A percentile compares a stretch with the other conserved stretches of the same genome.
Conservation (phyloP, 179 eudicot species). For the Beta lomatogona region DNA sequence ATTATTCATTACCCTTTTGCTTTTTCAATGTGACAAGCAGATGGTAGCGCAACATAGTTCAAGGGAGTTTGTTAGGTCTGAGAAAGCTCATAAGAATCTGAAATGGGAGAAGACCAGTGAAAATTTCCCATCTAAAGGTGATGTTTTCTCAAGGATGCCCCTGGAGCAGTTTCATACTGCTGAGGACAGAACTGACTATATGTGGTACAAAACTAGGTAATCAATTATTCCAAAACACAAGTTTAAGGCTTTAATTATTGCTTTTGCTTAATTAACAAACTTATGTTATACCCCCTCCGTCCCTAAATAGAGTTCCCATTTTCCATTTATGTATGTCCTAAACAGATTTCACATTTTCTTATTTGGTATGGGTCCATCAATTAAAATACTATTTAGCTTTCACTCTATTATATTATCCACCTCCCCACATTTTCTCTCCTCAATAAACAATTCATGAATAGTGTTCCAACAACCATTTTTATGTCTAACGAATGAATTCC, state of each 20-base stretch:
- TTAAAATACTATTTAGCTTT: too few relatives aligned
- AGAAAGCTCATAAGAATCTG: constrained; percentile 37
- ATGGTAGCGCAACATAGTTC: constrained; percentile 73
- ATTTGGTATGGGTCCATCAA: too few relatives aligned
- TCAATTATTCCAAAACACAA: too few relatives aligned
- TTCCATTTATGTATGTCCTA: too few relatives aligned
- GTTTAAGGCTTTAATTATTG: neutral
- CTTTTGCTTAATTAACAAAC: neutral
- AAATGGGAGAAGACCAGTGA: constrained; percentile 69
- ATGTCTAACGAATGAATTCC: neutral
- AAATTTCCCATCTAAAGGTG: constrained; percentile 37
- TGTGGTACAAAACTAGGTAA: constrained; percentile 91
- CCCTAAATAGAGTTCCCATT: too few relatives aligned
- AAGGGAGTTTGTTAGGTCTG: constrained; percentile 53
- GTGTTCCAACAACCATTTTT: too few relatives aligned
- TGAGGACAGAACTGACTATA: constrained; percentile 74
- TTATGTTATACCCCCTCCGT: neutral
- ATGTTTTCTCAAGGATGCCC: constrained; percentile 34
- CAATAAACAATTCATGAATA: too few relatives aligned
- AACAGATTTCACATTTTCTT: too few relatives aligned
- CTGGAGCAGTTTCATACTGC: constrained; percentile 53
- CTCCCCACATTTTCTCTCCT: too few relatives aligned
- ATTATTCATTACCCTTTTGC: neutral
- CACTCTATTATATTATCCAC: too few relatives aligned
- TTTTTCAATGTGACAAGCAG: constrained; percentile 28